phyloP scores from a whole-genome alignment of 2,329 filamentous ascomycete species.

The Exophiala spinifera region DNA sequence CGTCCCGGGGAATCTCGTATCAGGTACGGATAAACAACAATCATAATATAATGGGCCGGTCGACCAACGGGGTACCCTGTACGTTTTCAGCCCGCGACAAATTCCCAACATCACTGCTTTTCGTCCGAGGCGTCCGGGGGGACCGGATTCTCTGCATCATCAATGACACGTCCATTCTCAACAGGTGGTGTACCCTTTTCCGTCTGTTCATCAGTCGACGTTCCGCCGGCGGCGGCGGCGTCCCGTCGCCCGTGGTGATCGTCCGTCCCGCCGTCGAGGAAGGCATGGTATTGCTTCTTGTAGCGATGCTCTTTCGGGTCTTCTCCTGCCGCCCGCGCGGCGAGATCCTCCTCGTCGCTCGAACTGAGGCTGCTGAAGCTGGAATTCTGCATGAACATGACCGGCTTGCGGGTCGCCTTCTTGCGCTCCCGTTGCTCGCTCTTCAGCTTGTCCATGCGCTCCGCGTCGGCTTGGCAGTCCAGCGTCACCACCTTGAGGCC shows the following conservation, averaged over 20 bases:
- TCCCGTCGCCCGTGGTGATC: conserved; percentile 12
- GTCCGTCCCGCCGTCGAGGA: conserved; percentile 20
- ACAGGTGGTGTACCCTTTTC: too few species aligned
- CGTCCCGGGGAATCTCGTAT: too few species aligned
- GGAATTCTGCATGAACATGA: conserved; percentile 54
- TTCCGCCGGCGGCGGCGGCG: not conserved
- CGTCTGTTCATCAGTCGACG: too few species aligned
- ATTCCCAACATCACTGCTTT: not conserved
- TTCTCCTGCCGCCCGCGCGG: conserved; percentile 33
- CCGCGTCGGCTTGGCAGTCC: conserved; percentile 69
- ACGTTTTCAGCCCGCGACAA: too few species aligned
- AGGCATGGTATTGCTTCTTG: conserved; percentile 25
- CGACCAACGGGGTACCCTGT: too few species aligned
- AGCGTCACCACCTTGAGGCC: conserved; percentile 71
- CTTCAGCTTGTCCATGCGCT: conserved; percentile 72
- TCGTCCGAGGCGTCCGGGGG: not conserved
- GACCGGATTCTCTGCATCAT: not conserved
- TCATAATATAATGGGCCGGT: too few species aligned
- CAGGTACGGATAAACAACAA: too few species aligned
- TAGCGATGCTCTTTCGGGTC: conserved; percentile 15
- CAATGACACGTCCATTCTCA: not conserved
- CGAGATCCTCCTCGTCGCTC: conserved; percentile 58
- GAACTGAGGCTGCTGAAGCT: conserved; percentile 49
- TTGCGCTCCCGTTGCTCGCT: conserved; percentile 70
- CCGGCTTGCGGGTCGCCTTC: conserved; percentile 57